Conservation (phyloP, 2,329 filamentous ascomycete genomes). For the Parastagonospora nodorum region DNA sequence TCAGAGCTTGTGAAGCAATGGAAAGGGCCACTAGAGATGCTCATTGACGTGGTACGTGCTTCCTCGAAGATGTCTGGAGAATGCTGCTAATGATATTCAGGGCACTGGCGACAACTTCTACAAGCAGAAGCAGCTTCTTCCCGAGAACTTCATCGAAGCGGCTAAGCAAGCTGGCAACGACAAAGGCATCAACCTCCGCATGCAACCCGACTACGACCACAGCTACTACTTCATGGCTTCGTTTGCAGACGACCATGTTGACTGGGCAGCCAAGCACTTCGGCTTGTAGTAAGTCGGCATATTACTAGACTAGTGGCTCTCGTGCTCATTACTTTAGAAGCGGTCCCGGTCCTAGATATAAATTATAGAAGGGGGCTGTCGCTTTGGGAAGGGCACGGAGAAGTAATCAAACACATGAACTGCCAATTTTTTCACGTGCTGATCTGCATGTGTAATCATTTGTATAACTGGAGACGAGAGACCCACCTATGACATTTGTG, state of each 20-base stretch:
- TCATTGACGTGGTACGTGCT: constrained; percentile 81
- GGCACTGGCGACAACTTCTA: constrained; percentile 97
- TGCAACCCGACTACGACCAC: constrained; percentile 93
- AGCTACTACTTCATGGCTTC: constrained; percentile 96
- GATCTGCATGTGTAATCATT: too few relatives aligned
- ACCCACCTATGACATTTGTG: too few relatives aligned
- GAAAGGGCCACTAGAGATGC: constrained; percentile 72
- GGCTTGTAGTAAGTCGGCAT: constrained; percentile 56
- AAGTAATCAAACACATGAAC: neutral
- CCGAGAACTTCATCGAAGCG: constrained; percentile 86
- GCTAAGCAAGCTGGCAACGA: constrained; percentile 75
- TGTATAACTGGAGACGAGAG: too few relatives aligned
- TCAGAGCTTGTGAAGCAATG: constrained; percentile 83
- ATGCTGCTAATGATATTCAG: constrained; percentile 48
- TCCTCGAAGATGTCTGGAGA: neutral
- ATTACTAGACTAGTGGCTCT: neutral
- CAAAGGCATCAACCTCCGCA: constrained; percentile 75
- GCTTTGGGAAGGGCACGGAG: neutral
- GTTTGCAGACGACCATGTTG: constrained; percentile 88
- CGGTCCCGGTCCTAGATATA: constrained; percentile 27
- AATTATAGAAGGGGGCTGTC: constrained; percentile 23
- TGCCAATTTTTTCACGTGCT: neutral
- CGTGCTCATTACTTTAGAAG: constrained; percentile 43
- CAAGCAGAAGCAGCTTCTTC: constrained; percentile 87
- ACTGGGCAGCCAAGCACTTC: constrained; percentile 87